A percentile compares a stretch with the other conserved stretches of the same genome.
Evolutionary conservation across 352 stramenopile species (phyloP).

Genomic region (Chrysophaeum taylorii): DNA sequence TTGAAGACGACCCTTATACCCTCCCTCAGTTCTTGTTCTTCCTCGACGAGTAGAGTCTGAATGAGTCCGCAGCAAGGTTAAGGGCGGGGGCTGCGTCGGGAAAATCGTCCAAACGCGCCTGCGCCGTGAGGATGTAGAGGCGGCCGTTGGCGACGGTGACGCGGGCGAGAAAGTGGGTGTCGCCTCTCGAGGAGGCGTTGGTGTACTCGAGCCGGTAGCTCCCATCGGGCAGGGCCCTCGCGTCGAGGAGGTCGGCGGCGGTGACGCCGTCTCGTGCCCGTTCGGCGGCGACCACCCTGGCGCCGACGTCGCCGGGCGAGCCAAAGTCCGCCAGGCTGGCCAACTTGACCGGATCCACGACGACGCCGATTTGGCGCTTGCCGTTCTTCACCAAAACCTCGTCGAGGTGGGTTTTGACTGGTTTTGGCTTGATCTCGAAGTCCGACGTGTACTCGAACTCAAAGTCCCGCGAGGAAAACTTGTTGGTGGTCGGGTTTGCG

Average conservation of each 20-base stretch:
- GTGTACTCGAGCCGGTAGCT: conserved; percentile 5
- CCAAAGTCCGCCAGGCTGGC: not conserved
- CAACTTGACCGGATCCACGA: not conserved
- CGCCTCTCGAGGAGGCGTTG: not conserved
- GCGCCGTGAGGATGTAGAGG: not conserved
- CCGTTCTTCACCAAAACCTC: conserved; percentile 3
- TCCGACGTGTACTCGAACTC: not conserved
- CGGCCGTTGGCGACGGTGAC: not conserved
- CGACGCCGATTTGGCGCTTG: conserved; percentile 1
- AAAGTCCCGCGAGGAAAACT: no score
- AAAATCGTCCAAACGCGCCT: not conserved
- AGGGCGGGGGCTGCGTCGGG: not conserved
- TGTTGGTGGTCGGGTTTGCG: no score
- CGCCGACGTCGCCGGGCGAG: not conserved
- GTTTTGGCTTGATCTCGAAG: not conserved
- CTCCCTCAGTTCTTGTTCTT: no score
- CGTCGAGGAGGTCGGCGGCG: not conserved
- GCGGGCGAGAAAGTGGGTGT: not conserved
- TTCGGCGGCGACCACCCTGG: conserved; percentile 6
- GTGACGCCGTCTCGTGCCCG: conserved; percentile 7
- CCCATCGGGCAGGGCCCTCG: not conserved
- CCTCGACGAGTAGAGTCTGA: no score
- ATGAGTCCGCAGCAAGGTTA: not conserved
- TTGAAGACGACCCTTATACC: no score
- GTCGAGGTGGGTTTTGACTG: not conserved